Evolutionary conservation across 1,139 yeast species (phyloP).

Genomic region (Sugiyamaella pinicola): DNA sequence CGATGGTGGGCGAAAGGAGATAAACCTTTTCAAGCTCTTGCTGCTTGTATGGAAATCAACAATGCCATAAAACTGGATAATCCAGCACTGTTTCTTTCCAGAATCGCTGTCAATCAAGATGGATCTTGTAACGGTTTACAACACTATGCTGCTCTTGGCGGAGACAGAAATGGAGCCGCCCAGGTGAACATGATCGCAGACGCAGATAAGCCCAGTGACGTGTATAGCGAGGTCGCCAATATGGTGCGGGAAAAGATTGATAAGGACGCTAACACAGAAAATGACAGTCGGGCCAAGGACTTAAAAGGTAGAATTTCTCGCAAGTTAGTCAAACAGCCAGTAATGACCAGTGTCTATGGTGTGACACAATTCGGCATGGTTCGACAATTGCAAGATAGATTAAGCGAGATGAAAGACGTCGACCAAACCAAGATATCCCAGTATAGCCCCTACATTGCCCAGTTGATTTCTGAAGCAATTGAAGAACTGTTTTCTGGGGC

Average conservation of each 20-base stretch:
- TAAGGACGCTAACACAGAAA: conserved; percentile 46
- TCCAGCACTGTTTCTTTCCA: conserved; percentile 56
- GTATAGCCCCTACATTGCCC: conserved; percentile 55
- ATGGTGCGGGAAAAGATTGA: conserved; percentile 54
- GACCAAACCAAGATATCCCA: conserved; percentile 31
- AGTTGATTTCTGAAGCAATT: conserved; percentile 72
- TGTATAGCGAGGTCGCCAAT: conserved; percentile 59
- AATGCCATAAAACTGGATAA: conserved; percentile 55
- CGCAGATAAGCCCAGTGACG: conserved; percentile 49
- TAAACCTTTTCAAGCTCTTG: conserved; percentile 70
- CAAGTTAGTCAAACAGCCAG: conserved; percentile 89
- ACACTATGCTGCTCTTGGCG: conserved; percentile 76
- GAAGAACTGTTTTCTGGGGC: conserved; percentile 82
- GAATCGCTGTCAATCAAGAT: conserved; percentile 69
- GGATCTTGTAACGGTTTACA: conserved; percentile 79
- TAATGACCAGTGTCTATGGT: conserved; percentile 96
- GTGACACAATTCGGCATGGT: conserved; percentile 88
- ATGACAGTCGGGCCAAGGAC: conserved; percentile 46
- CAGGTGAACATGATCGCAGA: conserved; percentile 63
- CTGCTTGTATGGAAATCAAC: conserved; percentile 62
- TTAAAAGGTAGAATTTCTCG: conserved; percentile 66
- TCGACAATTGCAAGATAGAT: conserved; percentile 57
- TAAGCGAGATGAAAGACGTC: conserved; percentile 44
- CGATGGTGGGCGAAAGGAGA: conserved; percentile 66
- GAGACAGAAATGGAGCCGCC: conserved; percentile 66